Conservation (phyloP, 257 asterid genomes). For the Phtheirospermum japonicum region DNA sequence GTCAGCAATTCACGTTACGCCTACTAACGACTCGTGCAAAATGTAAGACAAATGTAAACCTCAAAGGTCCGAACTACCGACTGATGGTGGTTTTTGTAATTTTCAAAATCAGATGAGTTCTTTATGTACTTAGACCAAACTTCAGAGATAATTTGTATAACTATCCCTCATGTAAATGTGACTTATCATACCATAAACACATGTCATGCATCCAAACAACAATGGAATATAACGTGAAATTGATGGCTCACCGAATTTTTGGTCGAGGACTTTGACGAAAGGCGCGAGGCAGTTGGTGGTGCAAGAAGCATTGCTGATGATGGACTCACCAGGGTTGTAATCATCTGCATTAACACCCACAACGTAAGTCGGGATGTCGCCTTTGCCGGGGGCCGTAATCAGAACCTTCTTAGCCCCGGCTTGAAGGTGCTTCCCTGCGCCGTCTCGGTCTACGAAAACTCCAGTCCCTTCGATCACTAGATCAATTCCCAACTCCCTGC, state of each 20-base stretch:
- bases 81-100: no score
- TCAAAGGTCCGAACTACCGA: no score
- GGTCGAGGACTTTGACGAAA: conserved; percentile 92
- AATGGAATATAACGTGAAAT: no score
- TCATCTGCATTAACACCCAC: conserved; percentile 87
- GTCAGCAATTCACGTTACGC: no score
- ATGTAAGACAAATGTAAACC: no score
- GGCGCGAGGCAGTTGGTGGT: conserved; percentile 99
- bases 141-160: no score
- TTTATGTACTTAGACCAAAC: no score
- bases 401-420: conserved; percentile 98
- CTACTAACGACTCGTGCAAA: no score
- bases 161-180: no score
- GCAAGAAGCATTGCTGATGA: conserved; percentile 97
- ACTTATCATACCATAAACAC: no score
- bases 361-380: conserved; percentile 93
- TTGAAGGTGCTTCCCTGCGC: conserved; percentile 86
- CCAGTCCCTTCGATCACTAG: conserved; percentile 96
- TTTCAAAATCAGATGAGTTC: no score
- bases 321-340: conserved; percentile 61
- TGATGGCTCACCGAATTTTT: conserved; percentile 58
- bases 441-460: conserved; percentile 89
- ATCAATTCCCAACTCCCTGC: conserved; percentile 76
- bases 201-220: no score
- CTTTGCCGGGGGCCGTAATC: conserved; percentile 95